Evolutionary conservation across 129 eudicot genomes (phyloP).

Genomic region (Logfia minima): DNA sequence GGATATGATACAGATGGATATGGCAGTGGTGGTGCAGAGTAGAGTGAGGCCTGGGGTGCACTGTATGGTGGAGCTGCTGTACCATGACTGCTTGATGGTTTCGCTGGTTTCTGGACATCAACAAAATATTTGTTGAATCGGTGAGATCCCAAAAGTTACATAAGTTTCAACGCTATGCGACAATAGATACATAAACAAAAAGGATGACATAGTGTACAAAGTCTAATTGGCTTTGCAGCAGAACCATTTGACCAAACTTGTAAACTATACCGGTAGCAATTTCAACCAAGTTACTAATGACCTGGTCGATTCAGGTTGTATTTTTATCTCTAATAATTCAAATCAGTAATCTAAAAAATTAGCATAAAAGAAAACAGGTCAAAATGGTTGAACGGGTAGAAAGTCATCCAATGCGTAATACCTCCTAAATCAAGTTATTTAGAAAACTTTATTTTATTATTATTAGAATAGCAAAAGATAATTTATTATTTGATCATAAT

Average conservation of each 20-base stretch:
- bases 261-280: background rate
- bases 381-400: background rate
- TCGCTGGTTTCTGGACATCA: slow-evolving; percentile 68
- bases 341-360: background rate
- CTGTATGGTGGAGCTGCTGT: slow-evolving; percentile 48
- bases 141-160: background rate
- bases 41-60: slow-evolving; percentile 44
- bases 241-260: background rate
- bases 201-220: background rate
- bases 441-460: no score
- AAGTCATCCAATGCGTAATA: background rate
- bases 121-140: background rate
- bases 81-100: slow-evolving; percentile 52
- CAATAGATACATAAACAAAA: background rate
- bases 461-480: background rate
- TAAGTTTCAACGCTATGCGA: background rate
- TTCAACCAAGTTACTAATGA: background rate
- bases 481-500: no score
- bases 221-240: background rate
- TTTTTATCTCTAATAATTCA: background rate
- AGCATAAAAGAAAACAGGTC: background rate
- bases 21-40: slow-evolving; percentile 42
- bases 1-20: slow-evolving; percentile 35
- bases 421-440: background rate
- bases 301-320: background rate